Conservation (phyloP, 2,329 filamentous ascomycete genomes). For the Apiospora saccharicola region DNA sequence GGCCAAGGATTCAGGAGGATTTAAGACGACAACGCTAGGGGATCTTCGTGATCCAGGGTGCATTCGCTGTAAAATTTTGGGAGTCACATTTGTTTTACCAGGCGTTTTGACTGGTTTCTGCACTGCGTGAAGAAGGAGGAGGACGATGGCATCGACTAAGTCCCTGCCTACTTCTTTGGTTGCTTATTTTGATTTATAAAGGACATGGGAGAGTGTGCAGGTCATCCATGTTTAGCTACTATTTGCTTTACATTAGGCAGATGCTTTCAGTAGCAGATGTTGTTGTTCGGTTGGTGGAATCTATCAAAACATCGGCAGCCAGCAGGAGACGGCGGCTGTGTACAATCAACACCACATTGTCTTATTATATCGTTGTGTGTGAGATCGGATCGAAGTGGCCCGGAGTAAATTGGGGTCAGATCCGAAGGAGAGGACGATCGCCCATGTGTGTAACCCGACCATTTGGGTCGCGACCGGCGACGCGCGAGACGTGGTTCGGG, state of each 20-base stretch:
- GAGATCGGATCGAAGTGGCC: constrained; percentile 5
- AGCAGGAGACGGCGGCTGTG: neutral
- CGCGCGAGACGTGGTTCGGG: neutral
- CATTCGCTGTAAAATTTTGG: neutral
- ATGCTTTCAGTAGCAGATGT: neutral
- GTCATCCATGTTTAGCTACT: neutral
- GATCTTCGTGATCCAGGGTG: neutral
- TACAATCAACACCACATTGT: neutral
- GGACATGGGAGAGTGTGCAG: neutral
- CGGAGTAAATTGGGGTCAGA: neutral
- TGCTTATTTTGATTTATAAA: neutral
- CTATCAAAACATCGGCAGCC: neutral
- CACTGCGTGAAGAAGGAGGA: neutral
- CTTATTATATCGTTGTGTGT: constrained; percentile 6
- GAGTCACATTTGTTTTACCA: neutral
- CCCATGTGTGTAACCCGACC: neutral
- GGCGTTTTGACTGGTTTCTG: constrained; percentile 7
- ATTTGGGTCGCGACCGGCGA: constrained; percentile 3
- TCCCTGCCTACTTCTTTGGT: neutral
- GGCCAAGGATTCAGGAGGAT: neutral
- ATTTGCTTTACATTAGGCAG: neutral
- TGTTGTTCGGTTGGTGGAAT: neutral
- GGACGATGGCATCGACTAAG: neutral
- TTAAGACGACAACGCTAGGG: neutral
- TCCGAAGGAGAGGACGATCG: neutral